A percentile compares a stretch with the other conserved stretches of the same genome.
Conservation (phyloP, 768 basidiomycete species). For the Lyophyllum decastes region DNA sequence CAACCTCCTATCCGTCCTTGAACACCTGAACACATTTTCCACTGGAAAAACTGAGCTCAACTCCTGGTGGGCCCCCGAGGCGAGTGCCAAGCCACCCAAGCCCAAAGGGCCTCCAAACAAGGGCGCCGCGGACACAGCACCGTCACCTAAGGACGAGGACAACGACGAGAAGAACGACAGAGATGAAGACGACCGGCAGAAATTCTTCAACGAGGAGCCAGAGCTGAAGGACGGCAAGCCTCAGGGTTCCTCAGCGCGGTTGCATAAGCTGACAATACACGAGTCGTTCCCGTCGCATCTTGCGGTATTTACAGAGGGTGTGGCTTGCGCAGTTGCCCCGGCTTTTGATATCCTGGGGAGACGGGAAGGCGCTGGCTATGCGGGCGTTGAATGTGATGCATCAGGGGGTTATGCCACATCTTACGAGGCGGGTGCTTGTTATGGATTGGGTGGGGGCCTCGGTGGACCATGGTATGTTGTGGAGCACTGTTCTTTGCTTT, state of each 20-base stretch:
- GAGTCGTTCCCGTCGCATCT: slow-evolving; percentile 78
- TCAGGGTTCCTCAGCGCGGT: slow-evolving; percentile 42
- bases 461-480: slow-evolving; percentile 70
- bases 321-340: slow-evolving; percentile 76
- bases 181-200: slow-evolving; percentile 73
- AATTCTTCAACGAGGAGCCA: slow-evolving; percentile 75
- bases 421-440: slow-evolving; percentile 72
- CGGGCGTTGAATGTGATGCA: slow-evolving; percentile 80
- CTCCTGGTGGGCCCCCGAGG: slow-evolving; percentile 76
- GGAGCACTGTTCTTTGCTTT: neutral
- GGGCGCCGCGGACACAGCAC: slow-evolving; percentile 25
- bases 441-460: slow-evolving; percentile 92
- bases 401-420: slow-evolving; percentile 77
- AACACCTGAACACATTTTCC: slow-evolving; percentile 75
- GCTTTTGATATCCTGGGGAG: slow-evolving; percentile 43
- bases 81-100: slow-evolving; percentile 58
- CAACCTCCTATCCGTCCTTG: slow-evolving; percentile 65
- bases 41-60: slow-evolving; percentile 68
- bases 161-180: slow-evolving; percentile 30
- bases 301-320: slow-evolving; percentile 76
- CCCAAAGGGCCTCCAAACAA: slow-evolving; percentile 41
- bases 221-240: slow-evolving; percentile 31
- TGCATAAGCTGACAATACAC: slow-evolving; percentile 70
- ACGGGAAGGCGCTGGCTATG: slow-evolving; percentile 44
- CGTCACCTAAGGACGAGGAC: slow-evolving; percentile 40